Evolutionary conservation across 192 early-diverging fungal genomes (phyloP), one percentile per base, ranked within the genome.

Genomic region (Entomortierella chlamydospora): DNA sequence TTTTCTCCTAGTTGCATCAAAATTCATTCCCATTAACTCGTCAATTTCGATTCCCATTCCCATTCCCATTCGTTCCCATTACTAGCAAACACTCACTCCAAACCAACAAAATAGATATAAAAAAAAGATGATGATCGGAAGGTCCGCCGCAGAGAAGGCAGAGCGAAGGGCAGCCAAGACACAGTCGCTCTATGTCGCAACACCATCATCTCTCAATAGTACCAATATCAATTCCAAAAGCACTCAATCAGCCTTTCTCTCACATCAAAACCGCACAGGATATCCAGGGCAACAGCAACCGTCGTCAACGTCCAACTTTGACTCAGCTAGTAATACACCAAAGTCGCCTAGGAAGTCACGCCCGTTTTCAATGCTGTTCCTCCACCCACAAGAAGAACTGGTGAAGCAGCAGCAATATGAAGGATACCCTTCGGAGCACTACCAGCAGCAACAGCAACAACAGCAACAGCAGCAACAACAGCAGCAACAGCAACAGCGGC

Each of bases 281-380:
- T 56, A 72, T 29, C 64, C 47, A 45, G 56, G 42, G 6, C 57
- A 64, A 55, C 60, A 61, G 25, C 57, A 42, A 42, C 59, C 54
- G 13, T 39, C 52, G 43, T 34, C 47, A 18, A 23, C 31, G 29
- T 49, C 20, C 65, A 37, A 52, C 42, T 52, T 18, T 42, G 51
- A 23, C 39, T 53, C 28, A 26, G 57, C 26, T 22, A 68, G 45
- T 39, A n/a, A n/a, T n/a, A 60, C 60, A 10, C 58, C 73, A 47
- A 74, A 77, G 42, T 70, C 81, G 6, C 81, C 70, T 20, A 64
- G 39, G 39, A 80, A 71, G 54, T 18, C 59, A 25, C 33, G 76
- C 1, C 76, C 82, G 18, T 80, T 80, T 33, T 80, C 82, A 29
- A 83, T 83, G 76, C 34, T 79, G 57, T 81, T 83, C 50, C 33